Evolutionary conservation across 2,329 filamentous ascomycete genomes (phyloP), one percentile per base, ranked within the genome.

Genomic region (Curvularia sp.): DNA sequence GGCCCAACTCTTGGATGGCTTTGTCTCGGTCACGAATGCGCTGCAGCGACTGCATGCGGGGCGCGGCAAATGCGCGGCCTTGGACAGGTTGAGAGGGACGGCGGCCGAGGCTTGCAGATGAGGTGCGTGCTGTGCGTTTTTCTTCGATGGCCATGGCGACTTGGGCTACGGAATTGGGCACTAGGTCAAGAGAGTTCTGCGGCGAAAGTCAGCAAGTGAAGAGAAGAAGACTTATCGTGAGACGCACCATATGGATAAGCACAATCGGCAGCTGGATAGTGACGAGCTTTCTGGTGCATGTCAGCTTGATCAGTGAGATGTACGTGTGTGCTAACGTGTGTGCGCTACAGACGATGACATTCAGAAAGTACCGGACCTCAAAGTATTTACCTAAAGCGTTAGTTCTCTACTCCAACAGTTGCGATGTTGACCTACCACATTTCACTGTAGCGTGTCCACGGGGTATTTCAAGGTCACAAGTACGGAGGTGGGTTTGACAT

Each of bases 71-170:
- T 0, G 82, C 83, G 48, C 81, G 82, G 15, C 83, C 83, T 70
- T 83, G 82, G 1, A 80, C 73, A 26, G 74, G 74, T 31, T 68
- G 66, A 1, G 80, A 81, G 18, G 77, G 71, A 8, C 75, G 72
- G 13, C 76, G 69, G 22, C 67, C 67, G 9, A 76, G 64, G 49
- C 62, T 73, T 46, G 58, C 62, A 61, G 71, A 65, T 5, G 72
- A 73, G 7, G 64, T 67, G 20, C 70, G 63, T 24, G 68, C 65
- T 35, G 68, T 69, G 51, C 79, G 74, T 66, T 83, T 84, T 58
- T 84, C 81, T 68, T 85, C 82, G 24, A 85, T 84, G 4, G 83
- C 82, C 26, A 82, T 81, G 30, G 83, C 82, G 2, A 85, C 83
- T 70, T 85, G 83, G 5, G 82, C 83, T 7, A 83, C 81, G 1